A percentile compares a stretch with the other conserved stretches of the same genome.
Evolutionary conservation across 1,284 basidiomycete genomes (phyloP).

Genomic region (Cerrena zonata): DNA sequence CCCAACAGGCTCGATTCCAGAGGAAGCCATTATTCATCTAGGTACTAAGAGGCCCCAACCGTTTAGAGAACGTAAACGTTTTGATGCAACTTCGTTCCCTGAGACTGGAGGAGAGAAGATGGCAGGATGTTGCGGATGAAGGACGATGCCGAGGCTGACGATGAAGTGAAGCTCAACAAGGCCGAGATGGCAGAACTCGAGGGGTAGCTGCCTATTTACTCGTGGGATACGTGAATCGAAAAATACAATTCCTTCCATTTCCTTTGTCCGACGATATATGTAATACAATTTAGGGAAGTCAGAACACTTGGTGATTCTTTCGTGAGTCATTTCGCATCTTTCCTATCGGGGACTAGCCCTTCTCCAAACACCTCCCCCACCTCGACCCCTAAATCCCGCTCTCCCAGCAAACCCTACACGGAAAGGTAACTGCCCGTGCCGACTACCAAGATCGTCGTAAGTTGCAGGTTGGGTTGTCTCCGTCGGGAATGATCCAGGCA

Average conservation of each 20-base stretch:
- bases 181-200: conserved; percentile 65
- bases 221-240: not conserved
- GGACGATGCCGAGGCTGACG: conserved; percentile 48
- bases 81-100: conserved; percentile 56
- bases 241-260: not conserved
- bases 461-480: not conserved
- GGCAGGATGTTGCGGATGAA: conserved; percentile 32
- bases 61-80: conserved; percentile 61
- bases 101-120: conserved; percentile 12
- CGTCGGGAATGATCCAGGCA: conserved; percentile 12
- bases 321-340: not conserved
- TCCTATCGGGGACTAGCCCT: not conserved
- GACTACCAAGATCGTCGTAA: not conserved
- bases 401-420: conserved; percentile 17
- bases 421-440: conserved; percentile 14
- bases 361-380: not conserved
- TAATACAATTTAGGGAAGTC: no score
- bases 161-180: conserved; percentile 55
- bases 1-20: conserved; percentile 67
- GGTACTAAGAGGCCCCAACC: conserved; percentile 54
- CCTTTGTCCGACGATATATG: no score
- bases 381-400: conserved; percentile 6
- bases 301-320: no score
- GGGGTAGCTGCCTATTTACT: conserved; percentile 34
- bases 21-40: conserved; percentile 56